phyloP scores from a whole-genome alignment of 2,329 filamentous ascomycete species.

The Arthrinium puccinioides region DNA sequence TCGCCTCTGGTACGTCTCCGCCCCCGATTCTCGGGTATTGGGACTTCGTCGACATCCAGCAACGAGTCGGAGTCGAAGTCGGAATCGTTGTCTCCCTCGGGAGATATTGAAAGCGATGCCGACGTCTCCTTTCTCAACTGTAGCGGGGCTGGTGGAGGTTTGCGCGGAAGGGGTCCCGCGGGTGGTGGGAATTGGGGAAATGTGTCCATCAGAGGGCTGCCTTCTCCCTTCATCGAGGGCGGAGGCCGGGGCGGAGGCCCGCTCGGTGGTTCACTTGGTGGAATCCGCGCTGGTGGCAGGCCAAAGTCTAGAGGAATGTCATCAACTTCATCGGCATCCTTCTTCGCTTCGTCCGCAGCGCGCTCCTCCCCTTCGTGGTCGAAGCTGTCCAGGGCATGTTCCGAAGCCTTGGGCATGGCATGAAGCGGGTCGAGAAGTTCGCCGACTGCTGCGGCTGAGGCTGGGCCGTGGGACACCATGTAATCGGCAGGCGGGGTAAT shows the following conservation, averaged over 20 bases:
- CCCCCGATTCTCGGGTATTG: conserved; percentile 54
- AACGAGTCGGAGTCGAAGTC: conserved; percentile 82
- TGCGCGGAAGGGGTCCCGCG: conserved; percentile 59
- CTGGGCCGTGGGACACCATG: conserved; percentile 24
- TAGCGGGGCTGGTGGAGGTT: conserved; percentile 78
- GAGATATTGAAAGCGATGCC: conserved; percentile 15
- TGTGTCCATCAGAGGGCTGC: conserved; percentile 36
- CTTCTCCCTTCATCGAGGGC: conserved; percentile 35
- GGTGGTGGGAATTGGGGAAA: conserved; percentile 44
- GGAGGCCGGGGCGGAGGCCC: conserved; percentile 41
- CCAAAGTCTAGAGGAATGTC: conserved; percentile 43
- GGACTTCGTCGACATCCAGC: conserved; percentile 59
- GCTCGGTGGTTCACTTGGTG: conserved; percentile 43
- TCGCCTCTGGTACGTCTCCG: conserved; percentile 80
- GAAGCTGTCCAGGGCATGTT: conserved; percentile 50
- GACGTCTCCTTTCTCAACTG: conserved; percentile 51
- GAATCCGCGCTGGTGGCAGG: conserved; percentile 49
- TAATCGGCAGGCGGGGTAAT: conserved; percentile 56
- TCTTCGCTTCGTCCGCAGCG: conserved; percentile 35
- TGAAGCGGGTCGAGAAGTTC: conserved; percentile 49
- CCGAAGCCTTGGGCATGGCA: conserved; percentile 52
- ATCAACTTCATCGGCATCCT: conserved; percentile 32
- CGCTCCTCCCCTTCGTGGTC: conserved; percentile 48
- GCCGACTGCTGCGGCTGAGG: conserved; percentile 34
- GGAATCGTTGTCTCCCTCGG: conserved; percentile 53